phyloP scores from a whole-genome alignment of 306 rosid species.

The Alnus rubra region DNA sequence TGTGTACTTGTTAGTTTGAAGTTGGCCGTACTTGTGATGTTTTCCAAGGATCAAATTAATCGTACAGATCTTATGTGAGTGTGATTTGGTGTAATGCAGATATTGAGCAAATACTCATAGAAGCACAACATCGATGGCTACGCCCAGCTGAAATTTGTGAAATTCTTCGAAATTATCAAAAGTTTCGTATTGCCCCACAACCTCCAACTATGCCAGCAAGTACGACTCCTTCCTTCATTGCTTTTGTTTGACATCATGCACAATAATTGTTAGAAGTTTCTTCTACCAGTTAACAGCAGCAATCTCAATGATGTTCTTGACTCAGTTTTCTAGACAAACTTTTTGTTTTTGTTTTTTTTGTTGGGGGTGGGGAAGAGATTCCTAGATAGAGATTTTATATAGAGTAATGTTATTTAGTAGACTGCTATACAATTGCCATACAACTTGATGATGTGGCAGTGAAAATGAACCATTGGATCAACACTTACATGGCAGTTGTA shows the following conservation, averaged over 20 bases:
- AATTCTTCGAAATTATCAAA: slow-evolving; percentile 63
- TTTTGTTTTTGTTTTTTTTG: not conserved
- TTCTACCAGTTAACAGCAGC: slow-evolving; percentile 7
- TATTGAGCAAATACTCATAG: slow-evolving; percentile 57
- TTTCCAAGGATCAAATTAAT: not conserved
- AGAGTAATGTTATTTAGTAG: too few relatives aligned
- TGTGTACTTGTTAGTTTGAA: not conserved
- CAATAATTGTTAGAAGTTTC: not conserved
- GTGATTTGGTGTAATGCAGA: slow-evolving; percentile 48
- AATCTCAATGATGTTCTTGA: slow-evolving; percentile 1
- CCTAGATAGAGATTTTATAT: not conserved
- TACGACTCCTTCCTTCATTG: slow-evolving; percentile 38
- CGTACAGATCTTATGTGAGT: slow-evolving; percentile 18
- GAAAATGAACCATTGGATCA: too few relatives aligned
- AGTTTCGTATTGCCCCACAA: slow-evolving; percentile 54
- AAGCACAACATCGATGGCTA: slow-evolving; percentile 87
- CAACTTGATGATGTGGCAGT: too few relatives aligned
- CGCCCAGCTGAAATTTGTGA: slow-evolving; percentile 89
- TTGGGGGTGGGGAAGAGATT: not conserved
- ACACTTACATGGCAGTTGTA: too few relatives aligned
- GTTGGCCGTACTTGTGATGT: not conserved
- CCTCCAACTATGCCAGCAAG: slow-evolving; percentile 76
- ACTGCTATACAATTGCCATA: too few relatives aligned
- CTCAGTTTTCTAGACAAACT: slow-evolving; percentile 9
- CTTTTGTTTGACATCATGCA: not conserved